A percentile compares a stretch with the other conserved stretches of the same genome.
phyloP scores from a whole-genome alignment of 2,329 filamentous ascomycete genomes.

The Daldinia sp. region DNA sequence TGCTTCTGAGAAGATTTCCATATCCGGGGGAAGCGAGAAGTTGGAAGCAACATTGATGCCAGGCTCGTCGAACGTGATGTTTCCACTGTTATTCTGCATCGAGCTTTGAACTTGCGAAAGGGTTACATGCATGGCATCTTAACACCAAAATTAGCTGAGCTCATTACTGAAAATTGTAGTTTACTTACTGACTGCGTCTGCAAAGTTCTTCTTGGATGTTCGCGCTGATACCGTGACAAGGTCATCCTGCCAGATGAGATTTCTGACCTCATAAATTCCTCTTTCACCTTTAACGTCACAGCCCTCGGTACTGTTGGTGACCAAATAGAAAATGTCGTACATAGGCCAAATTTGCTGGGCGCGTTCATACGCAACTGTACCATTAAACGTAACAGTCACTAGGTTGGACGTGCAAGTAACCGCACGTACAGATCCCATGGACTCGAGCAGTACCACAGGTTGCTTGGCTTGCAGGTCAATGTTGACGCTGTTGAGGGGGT shows the following conservation, averaged over 20 bases:
- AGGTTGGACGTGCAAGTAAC: constrained; percentile 44
- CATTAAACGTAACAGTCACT: constrained; percentile 44
- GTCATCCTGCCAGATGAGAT: constrained; percentile 42
- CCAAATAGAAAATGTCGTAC: constrained; percentile 45
- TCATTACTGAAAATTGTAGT: not conserved
- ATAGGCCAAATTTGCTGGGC: constrained; percentile 38
- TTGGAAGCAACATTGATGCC: constrained; percentile 43
- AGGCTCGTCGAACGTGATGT: constrained; percentile 32
- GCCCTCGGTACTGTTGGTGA: constrained; percentile 54
- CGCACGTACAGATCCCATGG: constrained; percentile 42
- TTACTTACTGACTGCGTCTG: constrained; percentile 48
- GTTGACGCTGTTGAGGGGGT: constrained; percentile 25
- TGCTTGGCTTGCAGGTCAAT: constrained; percentile 32
- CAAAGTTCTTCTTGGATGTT: constrained; percentile 46
- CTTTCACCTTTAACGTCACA: constrained; percentile 52
- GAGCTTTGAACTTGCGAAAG: constrained; percentile 24
- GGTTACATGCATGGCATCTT: constrained; percentile 31
- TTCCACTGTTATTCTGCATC: constrained; percentile 18
- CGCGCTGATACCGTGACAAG: constrained; percentile 46
- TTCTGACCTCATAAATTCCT: constrained; percentile 49
- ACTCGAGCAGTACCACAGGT: constrained; percentile 46
- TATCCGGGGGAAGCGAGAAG: constrained; percentile 39
- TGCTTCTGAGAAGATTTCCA: constrained; percentile 43
- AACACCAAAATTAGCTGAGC: constrained; percentile 1
- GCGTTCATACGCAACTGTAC: constrained; percentile 29